Evolutionary conservation across 2,329 filamentous ascomycete species (phyloP), one percentile per base, ranked within the genome.

Genomic region (Microcyclospora pomicola): DNA sequence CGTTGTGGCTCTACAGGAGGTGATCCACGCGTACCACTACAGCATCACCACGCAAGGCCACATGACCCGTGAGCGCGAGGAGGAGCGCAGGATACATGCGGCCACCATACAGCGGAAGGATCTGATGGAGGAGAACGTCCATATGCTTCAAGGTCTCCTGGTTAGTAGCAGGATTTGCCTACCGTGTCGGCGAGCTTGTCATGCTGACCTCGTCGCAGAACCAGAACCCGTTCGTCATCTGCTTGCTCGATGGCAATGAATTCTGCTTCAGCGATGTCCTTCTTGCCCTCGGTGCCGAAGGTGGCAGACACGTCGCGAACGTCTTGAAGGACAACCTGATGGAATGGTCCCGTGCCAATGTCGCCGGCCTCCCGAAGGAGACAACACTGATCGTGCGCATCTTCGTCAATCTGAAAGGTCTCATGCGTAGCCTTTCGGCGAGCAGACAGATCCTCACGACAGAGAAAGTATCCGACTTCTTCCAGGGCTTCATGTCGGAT

Each of bases 241-340:
- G 78, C 12, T 58, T 80, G 2, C 60, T 80, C 14, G 75, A 80
- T 42, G 75, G 74, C 14, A 72, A 79, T 51, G 71, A 69, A 35
- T 75, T 77, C 47, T 52, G 69, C 33, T 58, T 58, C 42, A 48
- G 47, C 33, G 44, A 45, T 24, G 36, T 39, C 15, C 45, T 55
- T n/a, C 41, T 59, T 10, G 41, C 41, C 15, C 48, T 48, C 11
- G 54, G 54, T 6, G 61, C 64, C 31, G 64, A 72, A 2, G 75
- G 75, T 11, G 75, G 75, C 7, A 64, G 66, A 41, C 63, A 59
- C 34, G 73, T 72, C 12, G 74, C 73, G 2, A 62, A 65, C 2
- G 55, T 66, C 33, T 57, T 78, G 6, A 67, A 67, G 40, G 62
- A 71, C 30, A 61, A 64, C 19, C 55, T 76, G 36, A 63, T 62